Base-by-base conservation (phyloP, 2,329 filamentous ascomycete species). In the Fusarium pseudocircinatum region DNA sequence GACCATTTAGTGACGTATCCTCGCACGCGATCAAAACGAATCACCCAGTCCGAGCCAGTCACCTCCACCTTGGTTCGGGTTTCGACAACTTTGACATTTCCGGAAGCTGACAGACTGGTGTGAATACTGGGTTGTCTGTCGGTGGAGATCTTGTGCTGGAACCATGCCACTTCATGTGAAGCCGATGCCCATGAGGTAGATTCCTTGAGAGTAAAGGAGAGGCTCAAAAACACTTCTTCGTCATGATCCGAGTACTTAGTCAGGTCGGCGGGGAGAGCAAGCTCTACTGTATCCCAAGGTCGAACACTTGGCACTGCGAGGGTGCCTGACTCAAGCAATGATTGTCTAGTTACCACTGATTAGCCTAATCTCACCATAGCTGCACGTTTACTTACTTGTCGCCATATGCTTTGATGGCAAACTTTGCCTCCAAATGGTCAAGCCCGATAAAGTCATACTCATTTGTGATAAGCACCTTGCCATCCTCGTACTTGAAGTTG, bases 1-100 rank as follows among this genome's bases (percentile, higher is more conserved):
- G 34, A 42, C 65, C 63, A 67, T 20, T 67, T 60, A 4, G 34
- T 67, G 12, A 67, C 34, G 22, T 67, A 67, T 4, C 64, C 64
- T 43, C 64, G 39, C 0, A 67, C 64, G 1, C 52, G 64, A n/a
- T 67, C 64, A 3, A 67, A 67, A 1, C 52, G 26, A 4, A 67
- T 6, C 0, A 2, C 16, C 64, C 64, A 67, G 6, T 52, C 24
- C 15, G 24, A 10, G 8, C 64, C 39, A 0, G 39, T 20, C 1
- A 67, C 4, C 6, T 58, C 44, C 0, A 67, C 34, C 14, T 40
- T 47, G 6, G 44, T 40, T 11, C 64, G 62, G 0, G 24, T 40
- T 20, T 67, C 52, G 12, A 36, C 28, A 30, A 52, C 10, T 3
- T 52, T 24, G 5, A 67, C 7, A 4, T 12, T 40, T 36, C n/a